A percentile compares a stretch with the other conserved stretches of the same genome.
These are phyloP conservation scores for Citrus mangshanensis DNA, from an alignment of 345 rosid species.

Conservation along the genomic window DNA sequence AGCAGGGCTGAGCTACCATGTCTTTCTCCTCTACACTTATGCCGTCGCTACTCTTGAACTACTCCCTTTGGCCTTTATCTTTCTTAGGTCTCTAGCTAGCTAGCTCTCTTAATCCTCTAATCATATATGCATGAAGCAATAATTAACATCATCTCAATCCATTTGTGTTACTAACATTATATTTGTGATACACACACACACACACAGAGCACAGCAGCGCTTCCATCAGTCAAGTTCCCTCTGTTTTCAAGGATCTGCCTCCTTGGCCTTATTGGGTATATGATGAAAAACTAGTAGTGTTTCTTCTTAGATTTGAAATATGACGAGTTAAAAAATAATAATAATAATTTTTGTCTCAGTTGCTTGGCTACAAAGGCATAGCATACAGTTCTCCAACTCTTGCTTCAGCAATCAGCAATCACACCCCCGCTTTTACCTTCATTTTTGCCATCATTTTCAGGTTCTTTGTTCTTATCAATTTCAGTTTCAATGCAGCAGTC, in stretches of 20 bases:
- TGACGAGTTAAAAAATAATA: too few relatives aligned
- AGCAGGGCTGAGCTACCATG: slow-evolving; percentile 32
- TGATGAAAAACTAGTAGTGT: too few relatives aligned
- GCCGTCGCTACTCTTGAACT: slow-evolving; percentile 20
- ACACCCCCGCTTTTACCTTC: slow-evolving; percentile 46
- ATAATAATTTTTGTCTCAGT: too few relatives aligned
- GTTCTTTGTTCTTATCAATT: neutral
- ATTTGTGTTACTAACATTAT: too few relatives aligned
- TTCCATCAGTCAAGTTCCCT: too few relatives aligned
- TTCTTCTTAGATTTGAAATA: too few relatives aligned
- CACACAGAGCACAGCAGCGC: too few relatives aligned
- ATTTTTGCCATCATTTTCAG: slow-evolving; percentile 4
- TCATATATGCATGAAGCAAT: too few relatives aligned
- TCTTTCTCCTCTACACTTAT: slow-evolving; percentile 23
- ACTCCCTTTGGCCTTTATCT: slow-evolving; percentile 18
- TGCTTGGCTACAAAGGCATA: slow-evolving; percentile 27
- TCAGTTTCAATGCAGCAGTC: neutral
- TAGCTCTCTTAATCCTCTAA: neutral
- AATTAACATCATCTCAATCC: too few relatives aligned
- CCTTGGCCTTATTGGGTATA: too few relatives aligned
- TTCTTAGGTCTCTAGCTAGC: neutral
- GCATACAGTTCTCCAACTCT: slow-evolving; percentile 36
- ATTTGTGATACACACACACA: too few relatives aligned
- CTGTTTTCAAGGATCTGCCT: too few relatives aligned
- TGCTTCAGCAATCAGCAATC: slow-evolving; percentile 45